phyloP scores from a whole-genome alignment of 306 rosid species.

The Sindora glabra region DNA sequence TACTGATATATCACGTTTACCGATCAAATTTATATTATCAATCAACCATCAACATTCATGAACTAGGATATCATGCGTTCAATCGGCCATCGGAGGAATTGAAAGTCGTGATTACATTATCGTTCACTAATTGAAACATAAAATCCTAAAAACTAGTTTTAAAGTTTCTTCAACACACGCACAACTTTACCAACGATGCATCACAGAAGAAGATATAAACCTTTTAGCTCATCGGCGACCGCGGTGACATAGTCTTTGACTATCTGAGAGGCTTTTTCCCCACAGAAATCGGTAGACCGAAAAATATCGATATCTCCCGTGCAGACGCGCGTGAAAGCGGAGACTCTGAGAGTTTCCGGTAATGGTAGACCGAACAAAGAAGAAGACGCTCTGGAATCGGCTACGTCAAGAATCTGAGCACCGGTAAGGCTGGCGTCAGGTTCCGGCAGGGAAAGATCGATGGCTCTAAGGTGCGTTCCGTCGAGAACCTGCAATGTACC shows the following conservation, averaged over 20 bases:
- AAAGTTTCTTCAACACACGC: background rate
- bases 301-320: conserved; percentile 14
- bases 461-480: conserved; percentile 44
- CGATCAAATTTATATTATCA: too few relatives aligned
- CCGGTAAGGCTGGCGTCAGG: conserved; percentile 32
- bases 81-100: too few relatives aligned
- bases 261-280: conserved; percentile 35
- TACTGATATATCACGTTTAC: too few relatives aligned
- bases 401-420: conserved; percentile 56
- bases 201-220: conserved; percentile 25
- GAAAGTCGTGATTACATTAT: too few relatives aligned
- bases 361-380: conserved; percentile 54
- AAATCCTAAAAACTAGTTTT: background rate
- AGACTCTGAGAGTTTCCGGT: conserved; percentile 45
- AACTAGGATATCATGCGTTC: too few relatives aligned
- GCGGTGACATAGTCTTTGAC: conserved; percentile 56
- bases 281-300: conserved; percentile 22
- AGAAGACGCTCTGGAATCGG: conserved; percentile 46
- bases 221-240: conserved; percentile 69
- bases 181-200: background rate
- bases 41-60: too few relatives aligned
- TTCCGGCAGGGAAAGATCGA: conserved; percentile 38
- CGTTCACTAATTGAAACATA: too few relatives aligned
- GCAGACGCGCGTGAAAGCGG: conserved; percentile 49
- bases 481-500: conserved; percentile 50